These are phyloP conservation scores for Austroboletus rostrupii DNA, from an alignment of 1,284 basidiomycete genomes.

Conservation along the genomic window DNA sequence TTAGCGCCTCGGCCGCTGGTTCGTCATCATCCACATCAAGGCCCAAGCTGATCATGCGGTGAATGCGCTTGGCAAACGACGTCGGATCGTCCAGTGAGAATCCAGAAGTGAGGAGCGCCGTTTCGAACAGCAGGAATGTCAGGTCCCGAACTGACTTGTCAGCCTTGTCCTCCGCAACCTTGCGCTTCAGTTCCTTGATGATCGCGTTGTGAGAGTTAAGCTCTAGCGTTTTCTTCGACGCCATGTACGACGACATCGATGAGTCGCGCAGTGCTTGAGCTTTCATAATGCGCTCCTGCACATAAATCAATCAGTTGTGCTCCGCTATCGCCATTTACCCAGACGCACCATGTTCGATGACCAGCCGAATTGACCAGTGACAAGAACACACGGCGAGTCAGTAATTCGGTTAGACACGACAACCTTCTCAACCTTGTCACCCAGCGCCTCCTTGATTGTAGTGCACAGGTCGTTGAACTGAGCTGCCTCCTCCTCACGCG, in stretches of 20 bases:
- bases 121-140: conserved; percentile 95
- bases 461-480: conserved; percentile 90
- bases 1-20: conserved; percentile 25
- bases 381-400: conserved; percentile 94
- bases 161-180: conserved; percentile 94
- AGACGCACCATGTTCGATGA: conserved; percentile 90
- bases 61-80: conserved; percentile 93
- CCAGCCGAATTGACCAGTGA: conserved; percentile 99
- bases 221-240: conserved; percentile 98
- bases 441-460: conserved; percentile 96
- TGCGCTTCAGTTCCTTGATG: conserved; percentile 93
- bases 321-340: not conserved
- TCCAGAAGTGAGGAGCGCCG: conserved; percentile 88
- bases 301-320: conserved; percentile 8
- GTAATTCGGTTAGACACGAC: conserved; percentile 96
- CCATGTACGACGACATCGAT: conserved; percentile 99
- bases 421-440: conserved; percentile 99
- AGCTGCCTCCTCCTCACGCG: conserved; percentile 83
- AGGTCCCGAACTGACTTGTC: conserved; percentile 98
- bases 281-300: conserved; percentile 97
- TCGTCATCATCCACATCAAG: conserved; percentile 81
- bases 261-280: conserved; percentile 98
- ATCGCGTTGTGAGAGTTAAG: conserved; percentile 94
- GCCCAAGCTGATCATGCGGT: conserved; percentile 91
- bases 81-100: conserved; percentile 96